phyloP scores from a whole-genome alignment of 257 asterid species.

The Petunia axillaris region DNA sequence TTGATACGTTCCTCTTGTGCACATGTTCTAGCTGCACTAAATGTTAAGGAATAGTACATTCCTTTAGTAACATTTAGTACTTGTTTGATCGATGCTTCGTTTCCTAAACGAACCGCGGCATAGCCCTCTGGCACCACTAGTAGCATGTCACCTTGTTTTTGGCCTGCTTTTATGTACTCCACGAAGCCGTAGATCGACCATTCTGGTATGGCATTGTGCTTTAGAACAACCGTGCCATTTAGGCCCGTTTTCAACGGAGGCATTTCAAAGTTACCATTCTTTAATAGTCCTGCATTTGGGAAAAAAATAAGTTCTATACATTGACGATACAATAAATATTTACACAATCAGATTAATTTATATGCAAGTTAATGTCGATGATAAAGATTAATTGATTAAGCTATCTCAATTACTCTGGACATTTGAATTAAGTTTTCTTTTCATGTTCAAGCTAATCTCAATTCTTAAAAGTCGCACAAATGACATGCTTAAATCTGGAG shows the following conservation, averaged over 20 bases:
- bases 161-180: constrained; percentile 95
- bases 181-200: constrained; percentile 84
- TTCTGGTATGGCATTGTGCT: constrained; percentile 65
- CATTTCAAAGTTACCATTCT: constrained; percentile 87
- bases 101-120: constrained; percentile 89
- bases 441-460: background rate
- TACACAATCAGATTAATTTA: background rate
- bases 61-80: constrained; percentile 65
- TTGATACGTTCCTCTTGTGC: constrained; percentile 87
- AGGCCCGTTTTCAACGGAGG: constrained; percentile 57
- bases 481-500: background rate
- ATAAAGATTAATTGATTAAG: background rate
- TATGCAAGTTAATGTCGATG: background rate
- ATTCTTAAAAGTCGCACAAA: background rate
- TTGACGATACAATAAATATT: background rate
- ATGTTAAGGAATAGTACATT: constrained; percentile 78
- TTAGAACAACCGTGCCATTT: constrained; percentile 70
- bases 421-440: background rate
- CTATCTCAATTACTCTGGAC: background rate
- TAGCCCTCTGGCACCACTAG: constrained; percentile 91
- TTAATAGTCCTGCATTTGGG: constrained; percentile 59
- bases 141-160: constrained; percentile 93
- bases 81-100: constrained; percentile 90
- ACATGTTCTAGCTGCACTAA: constrained; percentile 92
- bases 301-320: background rate